Evolutionary conservation across 768 basidiomycete genomes (phyloP), one percentile per base, ranked within the genome.

Genomic region (Podaxis sp.): DNA sequence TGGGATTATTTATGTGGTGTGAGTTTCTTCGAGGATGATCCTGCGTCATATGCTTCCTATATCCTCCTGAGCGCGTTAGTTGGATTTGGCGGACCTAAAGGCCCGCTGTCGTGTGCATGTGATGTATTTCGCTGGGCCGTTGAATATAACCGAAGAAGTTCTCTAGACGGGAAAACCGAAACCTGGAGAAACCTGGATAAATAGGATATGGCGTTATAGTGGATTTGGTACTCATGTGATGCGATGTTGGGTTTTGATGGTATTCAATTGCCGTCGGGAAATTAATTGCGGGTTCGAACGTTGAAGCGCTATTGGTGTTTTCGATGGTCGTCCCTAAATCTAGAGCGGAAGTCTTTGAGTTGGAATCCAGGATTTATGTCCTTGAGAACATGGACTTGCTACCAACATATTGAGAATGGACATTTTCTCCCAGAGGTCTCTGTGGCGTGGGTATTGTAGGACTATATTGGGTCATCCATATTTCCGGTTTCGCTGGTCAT

Each of bases 1-100:
- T 12, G 17, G 24, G 37, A 28, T 33, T 56, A 50, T 38, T 26
- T 62, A 62, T 56, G 26, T 50, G 24, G 30, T n/a, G 40, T 30
- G n/a, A 20, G 33, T 62, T 62, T 62, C 17, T 24, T 56, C 61
- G 61, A 56, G 54, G 54, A 62, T 62, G 54, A 62, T 62, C 61
- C 61, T 56, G 28, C 10, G 22, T 33, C n/a, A 33, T 17, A 20
- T 12, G 28, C 20, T 54, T 55, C 41, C 26, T 28, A 26, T 61
- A 50, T 50, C 24, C 48, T 49, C 48, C 22, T 22, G 22, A 2
- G 12, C 26, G 13, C 8, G 13, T 50, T 12, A 28, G 13, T 24
- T 20, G 20, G 58, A 15, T 37, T 8, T 37, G 28, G 6, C 46
- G 53, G 58, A 2, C 7, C 37, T 36, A 13, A 26, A 48, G 48